phyloP scores from a whole-genome alignment of 768 basidiomycete genomes.

The Boletus bicolor region DNA sequence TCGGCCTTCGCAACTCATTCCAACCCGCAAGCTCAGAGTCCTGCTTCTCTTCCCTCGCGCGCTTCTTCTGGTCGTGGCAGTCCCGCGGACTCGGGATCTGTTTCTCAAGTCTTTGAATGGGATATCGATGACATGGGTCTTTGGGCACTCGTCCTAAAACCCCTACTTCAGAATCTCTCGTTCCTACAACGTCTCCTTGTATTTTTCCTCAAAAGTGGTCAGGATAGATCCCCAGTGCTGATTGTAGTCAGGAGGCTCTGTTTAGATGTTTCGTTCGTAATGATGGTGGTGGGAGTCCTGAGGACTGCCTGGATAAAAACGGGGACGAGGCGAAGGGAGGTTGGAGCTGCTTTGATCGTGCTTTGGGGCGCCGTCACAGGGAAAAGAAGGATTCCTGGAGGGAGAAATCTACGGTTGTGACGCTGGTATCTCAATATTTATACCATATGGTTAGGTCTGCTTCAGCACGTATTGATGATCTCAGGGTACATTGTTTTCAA shows the following conservation, averaged over 20 bases:
- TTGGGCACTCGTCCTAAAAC: slow-evolving; percentile 73
- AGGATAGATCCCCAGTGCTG: slow-evolving; percentile 60
- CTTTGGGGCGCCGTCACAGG: slow-evolving; percentile 74
- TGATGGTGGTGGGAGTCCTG: slow-evolving; percentile 58
- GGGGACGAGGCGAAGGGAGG: slow-evolving; percentile 65
- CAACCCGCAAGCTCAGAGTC: slow-evolving; percentile 36
- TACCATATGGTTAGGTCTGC: slow-evolving; percentile 5
- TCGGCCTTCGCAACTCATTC: slow-evolving; percentile 30
- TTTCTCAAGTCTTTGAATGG: slow-evolving; percentile 42
- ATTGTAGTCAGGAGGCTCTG: slow-evolving; percentile 71
- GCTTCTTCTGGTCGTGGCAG: slow-evolving; percentile 42
- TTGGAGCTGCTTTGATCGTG: slow-evolving; percentile 57
- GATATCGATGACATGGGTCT: slow-evolving; percentile 80
- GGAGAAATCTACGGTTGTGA: slow-evolving; percentile 22
- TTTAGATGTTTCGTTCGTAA: slow-evolving; percentile 73
- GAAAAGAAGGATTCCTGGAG: slow-evolving; percentile 49
- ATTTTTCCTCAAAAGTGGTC: slow-evolving; percentile 55
- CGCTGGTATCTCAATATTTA: slow-evolving; percentile 7
- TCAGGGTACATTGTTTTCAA: background rate
- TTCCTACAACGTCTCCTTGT: slow-evolving; percentile 46
- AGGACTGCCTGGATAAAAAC: slow-evolving; percentile 64
- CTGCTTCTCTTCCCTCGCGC: slow-evolving; percentile 41
- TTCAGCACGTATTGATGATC: background rate
- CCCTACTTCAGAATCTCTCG: slow-evolving; percentile 51
- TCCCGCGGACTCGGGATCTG: slow-evolving; percentile 33